These are phyloP conservation scores for Orychophragmus violaceus DNA, from an alignment of 345 rosid genomes.

Conservation along the genomic window DNA sequence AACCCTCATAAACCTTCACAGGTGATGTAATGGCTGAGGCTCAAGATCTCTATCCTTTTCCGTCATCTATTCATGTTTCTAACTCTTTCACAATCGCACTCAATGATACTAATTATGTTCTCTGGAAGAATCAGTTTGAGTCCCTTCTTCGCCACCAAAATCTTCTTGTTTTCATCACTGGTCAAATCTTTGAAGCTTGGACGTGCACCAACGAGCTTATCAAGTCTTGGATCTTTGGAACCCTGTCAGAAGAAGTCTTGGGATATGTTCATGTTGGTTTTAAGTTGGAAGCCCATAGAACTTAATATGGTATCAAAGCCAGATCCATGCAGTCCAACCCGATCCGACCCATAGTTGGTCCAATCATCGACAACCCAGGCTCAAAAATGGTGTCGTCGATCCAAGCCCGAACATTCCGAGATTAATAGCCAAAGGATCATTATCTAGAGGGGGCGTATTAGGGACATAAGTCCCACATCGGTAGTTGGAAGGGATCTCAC, in stretches of 20 bases:
- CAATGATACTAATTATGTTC: background rate
- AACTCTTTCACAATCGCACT: background rate
- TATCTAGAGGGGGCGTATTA: too few relatives aligned
- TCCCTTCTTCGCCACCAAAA: background rate
- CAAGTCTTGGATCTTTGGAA: background rate
- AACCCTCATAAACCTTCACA: background rate
- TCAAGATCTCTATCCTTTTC: background rate
- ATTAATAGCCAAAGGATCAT: too few relatives aligned
- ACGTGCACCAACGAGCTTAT: background rate
- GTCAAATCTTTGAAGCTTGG: background rate
- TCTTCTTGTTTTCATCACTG: background rate
- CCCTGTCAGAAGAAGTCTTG: background rate
- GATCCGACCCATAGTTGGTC: too few relatives aligned
- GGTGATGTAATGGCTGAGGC: background rate
- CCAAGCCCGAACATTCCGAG: too few relatives aligned
- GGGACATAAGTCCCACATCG: too few relatives aligned
- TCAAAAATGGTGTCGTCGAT: too few relatives aligned
- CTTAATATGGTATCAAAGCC: too few relatives aligned
- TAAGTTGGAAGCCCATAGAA: too few relatives aligned
- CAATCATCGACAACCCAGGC: too few relatives aligned
- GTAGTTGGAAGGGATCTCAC: too few relatives aligned
- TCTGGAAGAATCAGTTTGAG: background rate
- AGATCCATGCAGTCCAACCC: too few relatives aligned
- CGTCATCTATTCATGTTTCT: background rate
- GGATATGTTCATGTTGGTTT: background rate